Percentiles rank a stretch among this genome's conserved stretches.
Evolutionary conservation across 257 asterid species (phyloP).

Genomic region (Solanum chiquidenum): DNA sequence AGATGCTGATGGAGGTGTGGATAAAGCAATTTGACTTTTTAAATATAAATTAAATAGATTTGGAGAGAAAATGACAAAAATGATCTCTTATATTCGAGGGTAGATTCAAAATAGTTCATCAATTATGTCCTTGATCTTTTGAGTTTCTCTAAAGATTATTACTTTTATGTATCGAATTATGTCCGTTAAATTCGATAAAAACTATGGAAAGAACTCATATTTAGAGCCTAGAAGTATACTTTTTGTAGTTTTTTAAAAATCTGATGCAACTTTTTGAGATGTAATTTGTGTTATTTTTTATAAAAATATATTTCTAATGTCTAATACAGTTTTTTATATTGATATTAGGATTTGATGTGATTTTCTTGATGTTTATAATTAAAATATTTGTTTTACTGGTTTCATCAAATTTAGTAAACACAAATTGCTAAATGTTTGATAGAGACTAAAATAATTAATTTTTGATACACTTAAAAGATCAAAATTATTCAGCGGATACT

Average conservation of each 20-base stretch:
- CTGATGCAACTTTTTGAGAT: background rate
- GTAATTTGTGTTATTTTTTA: background rate
- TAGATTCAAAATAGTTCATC: no score
- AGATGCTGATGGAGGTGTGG: background rate
- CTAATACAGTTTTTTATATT: background rate
- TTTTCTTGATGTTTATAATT: background rate
- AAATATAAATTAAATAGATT: background rate
- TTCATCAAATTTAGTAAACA: background rate
- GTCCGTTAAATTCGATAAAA: background rate
- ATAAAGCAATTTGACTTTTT: background rate
- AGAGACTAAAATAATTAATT: background rate
- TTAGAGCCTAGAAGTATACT: no score
- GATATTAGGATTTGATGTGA: background rate
- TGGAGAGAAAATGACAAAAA: background rate
- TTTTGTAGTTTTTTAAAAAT: background rate
- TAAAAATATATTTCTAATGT: background rate
- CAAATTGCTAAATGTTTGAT: background rate
- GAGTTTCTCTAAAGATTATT: background rate
- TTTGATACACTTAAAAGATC: background rate
- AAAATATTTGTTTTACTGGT: background rate
- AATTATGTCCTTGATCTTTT: background rate
- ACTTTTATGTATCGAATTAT: background rate
- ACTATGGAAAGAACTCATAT: background rate
- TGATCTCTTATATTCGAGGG: background rate
- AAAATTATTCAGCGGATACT: background rate